Evolutionary conservation across 2,329 filamentous ascomycete species (phyloP), one percentile per base, ranked within the genome.

Genomic region (Scopulariopsis brevicaulis): DNA sequence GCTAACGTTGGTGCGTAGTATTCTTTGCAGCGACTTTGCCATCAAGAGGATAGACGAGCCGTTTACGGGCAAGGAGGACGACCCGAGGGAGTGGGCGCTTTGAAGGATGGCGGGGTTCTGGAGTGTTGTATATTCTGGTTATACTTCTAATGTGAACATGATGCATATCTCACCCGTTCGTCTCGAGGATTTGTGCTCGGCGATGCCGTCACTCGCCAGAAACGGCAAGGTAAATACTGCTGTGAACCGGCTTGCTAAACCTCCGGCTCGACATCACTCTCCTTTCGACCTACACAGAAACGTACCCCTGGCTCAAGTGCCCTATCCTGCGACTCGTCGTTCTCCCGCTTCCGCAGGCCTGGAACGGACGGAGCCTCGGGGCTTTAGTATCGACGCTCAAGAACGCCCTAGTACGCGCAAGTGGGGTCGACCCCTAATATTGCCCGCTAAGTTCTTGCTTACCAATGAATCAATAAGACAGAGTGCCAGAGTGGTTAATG

Each of bases 41-140:
- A 96, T 99, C 67, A 95, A 92, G 75, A 83, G 89, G 66, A 90
- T 99, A 59, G 90, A 96, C 65, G 90, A 96, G 74, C 92, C 94
- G 1, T 97, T 99, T 68, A 83, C 97, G 59, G 82, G 80, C 40
- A 74, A 79, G 4, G 78, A 80, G 24, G 93, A 96, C 65, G 81
- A 92, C 68, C 75, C 76, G 62, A 83, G 85, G 58, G 91, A 96
- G 66, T 99, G 94, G 94, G 85, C 83, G 56, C 71, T 87, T 61
- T 87, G 71, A 72, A n/a, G n/a, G n/a, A n/a, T n/a, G 25, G 24
- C 15, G 54, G n/a, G 52, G 40, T 24, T 7, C 10, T 32, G 28
- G 28, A 32, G 28, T 32, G 28, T 28, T 37, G n/a, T 53, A 37
- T 57, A 37, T 37, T 22, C 20, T 32, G 37, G 24, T 32, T 32